Conservation (phyloP, 164 flowering plant genomes). For the Magnolia changhungtana region DNA sequence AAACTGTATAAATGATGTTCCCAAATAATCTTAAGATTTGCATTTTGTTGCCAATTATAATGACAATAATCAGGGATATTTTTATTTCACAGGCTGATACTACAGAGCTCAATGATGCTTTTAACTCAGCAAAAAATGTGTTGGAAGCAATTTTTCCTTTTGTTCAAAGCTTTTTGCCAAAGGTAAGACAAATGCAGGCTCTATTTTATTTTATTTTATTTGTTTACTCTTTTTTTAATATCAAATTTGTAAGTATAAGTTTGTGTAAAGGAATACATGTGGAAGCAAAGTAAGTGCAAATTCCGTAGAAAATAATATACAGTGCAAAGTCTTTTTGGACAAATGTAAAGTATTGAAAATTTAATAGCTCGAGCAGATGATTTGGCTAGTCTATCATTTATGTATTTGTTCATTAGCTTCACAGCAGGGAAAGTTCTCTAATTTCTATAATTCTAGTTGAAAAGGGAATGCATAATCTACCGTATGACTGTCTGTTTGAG, state of each 20-base stretch:
- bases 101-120: slow-evolving; percentile 50
- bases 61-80: neutral
- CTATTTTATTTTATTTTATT: neutral
- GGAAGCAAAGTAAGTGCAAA: neutral
- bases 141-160: slow-evolving; percentile 41
- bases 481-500: too few species aligned
- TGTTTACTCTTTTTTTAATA: neutral
- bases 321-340: too few species aligned
- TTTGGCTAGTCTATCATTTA: too few species aligned
- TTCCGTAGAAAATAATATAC: neutral
- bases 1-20: neutral
- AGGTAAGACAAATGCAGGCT: slow-evolving; percentile 35
- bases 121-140: slow-evolving; percentile 47
- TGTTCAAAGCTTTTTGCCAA: slow-evolving; percentile 43
- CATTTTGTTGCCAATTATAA: neutral
- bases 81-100: slow-evolving; percentile 46
- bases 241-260: neutral
- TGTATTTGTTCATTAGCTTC: too few species aligned
- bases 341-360: too few species aligned
- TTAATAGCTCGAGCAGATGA: too few species aligned
- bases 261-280: neutral
- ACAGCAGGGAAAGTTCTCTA: too few species aligned
- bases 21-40: neutral
- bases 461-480: too few species aligned
- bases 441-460: too few species aligned